Evolutionary conservation across 495 filamentous ascomycete species (phyloP), one percentile per base, ranked within the genome.

Genomic region (Trichoderma virens): DNA sequence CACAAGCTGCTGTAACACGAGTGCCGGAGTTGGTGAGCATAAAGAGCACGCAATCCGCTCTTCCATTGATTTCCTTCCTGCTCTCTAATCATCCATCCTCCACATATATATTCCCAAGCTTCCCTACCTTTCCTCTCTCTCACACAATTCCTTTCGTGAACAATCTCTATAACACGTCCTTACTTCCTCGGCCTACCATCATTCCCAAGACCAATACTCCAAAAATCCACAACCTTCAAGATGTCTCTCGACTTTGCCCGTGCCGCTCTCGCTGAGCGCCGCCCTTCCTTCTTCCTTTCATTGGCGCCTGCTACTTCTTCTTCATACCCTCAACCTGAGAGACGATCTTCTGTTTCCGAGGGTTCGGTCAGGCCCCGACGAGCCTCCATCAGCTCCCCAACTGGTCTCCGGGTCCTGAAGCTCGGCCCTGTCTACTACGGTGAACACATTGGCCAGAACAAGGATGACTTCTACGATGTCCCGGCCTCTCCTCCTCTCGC

Each of bases 401-500:
- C 74, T 56, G 70, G 68, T n/a, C 64, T 70, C 30, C 76, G 78
- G 62, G 78, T 80, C 77, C 75, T 82, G 56, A 78, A 77, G 69
- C 77, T 81, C 60, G 75, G 75, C n/a, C 78, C 78, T 32, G 78
- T 81, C 67, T 76, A 79, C 73, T 81, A 71, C 67, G 78, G 78
- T 64, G 77, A 79, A 72, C 77, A 79, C 71, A 73, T 68, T 41
- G 76, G 72, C 62, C 75, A 73, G 62, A 67, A 72, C 75, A 76
- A 76, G 70, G 72, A 68, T 23, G 79, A 81, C 70, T 79, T 70
- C 68, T 70, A 74, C 67, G 78, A 79, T 69, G 74, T 77, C 51
- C 6, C 2, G 2, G 34, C 74, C 72, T 14, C 70, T 79, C 67
- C 41, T 45, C 41, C 41, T 7, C 18, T 14, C 5, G 8, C 51